Conservation (phyloP, 441 rosid species). For the Jatropha podagrica region DNA sequence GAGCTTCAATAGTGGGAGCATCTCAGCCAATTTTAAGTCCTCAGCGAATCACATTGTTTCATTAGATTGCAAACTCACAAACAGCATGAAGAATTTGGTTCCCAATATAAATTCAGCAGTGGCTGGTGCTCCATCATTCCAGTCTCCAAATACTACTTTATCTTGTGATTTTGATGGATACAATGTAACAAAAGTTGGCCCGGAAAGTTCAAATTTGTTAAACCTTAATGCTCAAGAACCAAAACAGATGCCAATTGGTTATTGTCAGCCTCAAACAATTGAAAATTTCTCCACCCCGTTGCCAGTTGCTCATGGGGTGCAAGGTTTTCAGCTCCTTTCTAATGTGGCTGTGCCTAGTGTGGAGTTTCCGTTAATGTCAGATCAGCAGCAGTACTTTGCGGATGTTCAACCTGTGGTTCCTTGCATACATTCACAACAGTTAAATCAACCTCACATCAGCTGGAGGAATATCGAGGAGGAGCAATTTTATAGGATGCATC, state of each 20-base stretch:
- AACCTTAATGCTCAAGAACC: constrained; percentile 36
- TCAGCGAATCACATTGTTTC: constrained; percentile 27
- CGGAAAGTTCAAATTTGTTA: constrained; percentile 29
- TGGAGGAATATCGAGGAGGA: constrained; percentile 60
- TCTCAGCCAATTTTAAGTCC: constrained; percentile 29
- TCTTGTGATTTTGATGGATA: constrained; percentile 40
- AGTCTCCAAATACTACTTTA: constrained; percentile 21
- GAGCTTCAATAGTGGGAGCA: constrained; percentile 38
- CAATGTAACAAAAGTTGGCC: constrained; percentile 33
- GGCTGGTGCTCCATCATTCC: constrained; percentile 34
- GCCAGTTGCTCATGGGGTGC: constrained; percentile 45
- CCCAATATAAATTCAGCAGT: constrained; percentile 25
- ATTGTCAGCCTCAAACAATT: constrained; percentile 40
- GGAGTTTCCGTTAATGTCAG: constrained; percentile 46
- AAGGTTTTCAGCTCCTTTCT: constrained; percentile 41
- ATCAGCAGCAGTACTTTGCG: constrained; percentile 49
- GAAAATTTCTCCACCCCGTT: constrained; percentile 37
- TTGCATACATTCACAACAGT: constrained; percentile 42
- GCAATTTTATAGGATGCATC: constrained; percentile 47
- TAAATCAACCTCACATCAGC: constrained; percentile 46
- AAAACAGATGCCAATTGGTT: constrained; percentile 51
- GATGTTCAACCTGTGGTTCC: constrained; percentile 46
- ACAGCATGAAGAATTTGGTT: constrained; percentile 30
- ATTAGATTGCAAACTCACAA: constrained; percentile 34
- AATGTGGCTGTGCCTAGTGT: constrained; percentile 37